Conservation (phyloP, 805 yeast species). For the Saccharomycopsis olivae region DNA sequence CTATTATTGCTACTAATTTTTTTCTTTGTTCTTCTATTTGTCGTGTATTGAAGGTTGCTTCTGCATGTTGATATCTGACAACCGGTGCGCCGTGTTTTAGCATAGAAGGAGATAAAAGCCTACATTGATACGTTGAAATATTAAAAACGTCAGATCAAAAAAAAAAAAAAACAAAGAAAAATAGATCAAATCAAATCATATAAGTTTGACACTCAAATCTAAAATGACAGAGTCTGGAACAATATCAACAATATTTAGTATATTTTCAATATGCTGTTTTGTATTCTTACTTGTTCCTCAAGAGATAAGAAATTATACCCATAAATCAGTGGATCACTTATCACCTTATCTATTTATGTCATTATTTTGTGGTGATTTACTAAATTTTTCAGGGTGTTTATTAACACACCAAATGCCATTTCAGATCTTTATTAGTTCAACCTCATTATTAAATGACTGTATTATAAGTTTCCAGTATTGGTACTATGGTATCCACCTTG, state of each 20-base stretch:
- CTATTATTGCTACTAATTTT: no score
- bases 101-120: no score
- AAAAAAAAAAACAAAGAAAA: no score
- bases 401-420: slow-evolving; percentile 73
- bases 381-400: slow-evolving; percentile 54
- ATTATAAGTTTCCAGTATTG: slow-evolving; percentile 60
- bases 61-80: no score
- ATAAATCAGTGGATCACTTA: slow-evolving; percentile 25
- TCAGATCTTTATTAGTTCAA: slow-evolving; percentile 61
- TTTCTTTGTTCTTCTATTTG: no score
- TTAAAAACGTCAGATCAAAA: no score
- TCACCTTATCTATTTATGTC: slow-evolving; percentile 24
- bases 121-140: no score
- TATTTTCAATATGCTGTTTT: slow-evolving; percentile 6
- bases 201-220: no score
- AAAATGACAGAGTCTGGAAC: no score
- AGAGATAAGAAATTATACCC: slow-evolving; percentile 24
- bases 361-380: slow-evolving; percentile 27
- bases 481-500: slow-evolving; percentile 41
- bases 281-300: slow-evolving; percentile 24
- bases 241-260: slow-evolving; percentile 1
- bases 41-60: no score
- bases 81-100: no score
- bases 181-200: no score
- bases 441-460: slow-evolving; percentile 64